Base-by-base conservation (phyloP, 2,329 filamentous ascomycete genomes). In the Epichloe brachyelytri region DNA sequence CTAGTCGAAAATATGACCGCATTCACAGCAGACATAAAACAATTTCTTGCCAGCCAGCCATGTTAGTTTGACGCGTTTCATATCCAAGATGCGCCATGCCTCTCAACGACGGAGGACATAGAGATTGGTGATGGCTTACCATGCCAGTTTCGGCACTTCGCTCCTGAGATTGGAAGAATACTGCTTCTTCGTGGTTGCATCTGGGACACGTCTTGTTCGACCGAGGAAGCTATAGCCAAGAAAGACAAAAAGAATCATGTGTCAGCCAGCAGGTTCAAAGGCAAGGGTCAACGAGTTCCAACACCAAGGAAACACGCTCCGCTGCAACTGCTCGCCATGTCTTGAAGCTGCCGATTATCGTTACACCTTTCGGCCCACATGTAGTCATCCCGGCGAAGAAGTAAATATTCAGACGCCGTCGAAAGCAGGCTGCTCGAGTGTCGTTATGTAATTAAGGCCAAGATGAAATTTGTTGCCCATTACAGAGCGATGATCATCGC, bases 131-230 rank as follows among this genome's bases (percentile, higher is more conserved):
- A 49, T 14, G 19, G 46, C 86, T 76, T 71, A 97, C 93, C 93
- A 98, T 98, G 73, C 93, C 93, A 43, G 93, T 98, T 69, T 97
- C 90, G 46, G 88, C 88, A 59, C 86, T 95, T 70, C 93, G 86
- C 74, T 97, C 90, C 67, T 98, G 93, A 55, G 90, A 96, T 73
- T 98, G 93, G 75, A 98, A 98, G 73, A 95, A 98, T 54, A 98
- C 94, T 44, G 90, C 89, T 71, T 97, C 90, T 60, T 82, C 81
- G 68, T 93, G 86, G 58, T 79, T 78, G 75, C 94, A 98, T 59
- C 76, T 78, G 49, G 89, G 88, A 72, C 93, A 98, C 54, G 78
- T 78, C 71, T 86, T 88, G 66, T 88, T 87, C 61, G 88, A 84
- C 62, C 90, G 85, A 57, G 93, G 93, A 68, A 97, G 86, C 90